Evolutionary conservation across 176 grass and related monocot species (phyloP).

Genomic region (Alloteropsis semialata): DNA sequence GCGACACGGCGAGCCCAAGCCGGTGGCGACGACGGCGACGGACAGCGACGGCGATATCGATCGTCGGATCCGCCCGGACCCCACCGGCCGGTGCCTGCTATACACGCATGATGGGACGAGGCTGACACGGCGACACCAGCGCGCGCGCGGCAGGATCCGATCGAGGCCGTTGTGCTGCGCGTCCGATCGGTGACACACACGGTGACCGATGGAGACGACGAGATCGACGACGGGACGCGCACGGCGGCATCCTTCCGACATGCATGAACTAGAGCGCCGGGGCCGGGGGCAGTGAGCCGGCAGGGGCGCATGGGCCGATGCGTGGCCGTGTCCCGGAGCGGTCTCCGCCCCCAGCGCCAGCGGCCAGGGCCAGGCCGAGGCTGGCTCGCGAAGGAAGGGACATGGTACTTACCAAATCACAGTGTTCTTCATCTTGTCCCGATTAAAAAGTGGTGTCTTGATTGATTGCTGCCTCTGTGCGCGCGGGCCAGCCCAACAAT

Average conservation of each 20-base stretch:
- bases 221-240: not conserved
- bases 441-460: not conserved
- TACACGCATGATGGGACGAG: not conserved
- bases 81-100: not conserved
- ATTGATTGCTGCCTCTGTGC: not conserved
- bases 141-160: not conserved
- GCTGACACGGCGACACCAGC: not conserved
- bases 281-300: constrained; percentile 1
- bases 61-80: not conserved
- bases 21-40: constrained; percentile 13
- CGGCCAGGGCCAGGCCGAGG: not conserved
- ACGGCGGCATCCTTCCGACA: not conserved
- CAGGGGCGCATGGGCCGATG: constrained; percentile 30
- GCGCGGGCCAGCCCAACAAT: not conserved
- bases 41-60: not conserved
- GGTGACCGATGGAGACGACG: not conserved
- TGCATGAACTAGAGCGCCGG: not conserved
- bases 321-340: constrained; percentile 13
- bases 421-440: not conserved
- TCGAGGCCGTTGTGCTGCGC: not conserved
- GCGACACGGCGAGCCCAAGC: constrained; percentile 27
- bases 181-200: not conserved
- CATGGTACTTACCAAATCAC: not conserved
- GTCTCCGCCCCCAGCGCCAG: not conserved
- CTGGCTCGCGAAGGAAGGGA: constrained; percentile 8